Percentiles rank a stretch among this genome's conserved stretches.
phyloP scores from a whole-genome alignment of 2,329 filamentous ascomycete genomes.

The Exophiala sp. region DNA sequence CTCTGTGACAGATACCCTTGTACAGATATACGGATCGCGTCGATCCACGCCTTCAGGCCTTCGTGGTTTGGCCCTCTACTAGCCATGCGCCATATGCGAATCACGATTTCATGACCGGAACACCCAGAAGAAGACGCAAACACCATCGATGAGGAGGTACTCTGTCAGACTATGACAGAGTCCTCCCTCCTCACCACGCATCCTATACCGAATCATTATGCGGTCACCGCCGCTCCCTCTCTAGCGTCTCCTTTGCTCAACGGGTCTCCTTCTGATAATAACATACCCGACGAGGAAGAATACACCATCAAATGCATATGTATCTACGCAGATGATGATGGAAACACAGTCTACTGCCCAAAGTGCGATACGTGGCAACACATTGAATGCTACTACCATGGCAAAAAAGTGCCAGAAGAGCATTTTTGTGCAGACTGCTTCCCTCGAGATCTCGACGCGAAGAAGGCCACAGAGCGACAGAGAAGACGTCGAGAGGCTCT shows the following conservation, averaged over 20 bases:
- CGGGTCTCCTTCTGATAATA: constrained; percentile 41
- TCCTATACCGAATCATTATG: constrained; percentile 44
- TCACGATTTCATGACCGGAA: constrained; percentile 16
- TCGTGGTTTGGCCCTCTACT: constrained; percentile 4
- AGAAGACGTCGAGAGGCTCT: constrained; percentile 57
- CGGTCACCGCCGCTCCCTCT: constrained; percentile 40
- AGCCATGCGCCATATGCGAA: constrained; percentile 25
- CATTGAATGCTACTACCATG: constrained; percentile 92
- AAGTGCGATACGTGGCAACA: constrained; percentile 97
- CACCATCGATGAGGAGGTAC: constrained; percentile 41
- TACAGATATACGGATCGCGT: constrained; percentile 3
- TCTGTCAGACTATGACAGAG: constrained; percentile 55
- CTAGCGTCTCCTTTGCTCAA: constrained; percentile 42
- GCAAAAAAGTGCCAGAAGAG: constrained; percentile 67
- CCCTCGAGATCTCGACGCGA: constrained; percentile 69
- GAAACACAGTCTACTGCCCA: constrained; percentile 95
- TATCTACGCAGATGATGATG: constrained; percentile 88
- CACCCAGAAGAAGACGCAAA: constrained; percentile 7
- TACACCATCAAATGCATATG: constrained; percentile 99
- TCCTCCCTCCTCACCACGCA: constrained; percentile 49
- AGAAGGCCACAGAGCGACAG: constrained; percentile 72
- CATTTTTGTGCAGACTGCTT: constrained; percentile 90
- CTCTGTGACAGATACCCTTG: neutral
- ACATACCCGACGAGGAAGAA: constrained; percentile 44
- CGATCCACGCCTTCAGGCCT: neutral